A percentile compares a stretch with the other conserved stretches of the same genome.
Conservation (phyloP, 2,329 filamentous ascomycete genomes). For the Gliomastix tumulicola region DNA sequence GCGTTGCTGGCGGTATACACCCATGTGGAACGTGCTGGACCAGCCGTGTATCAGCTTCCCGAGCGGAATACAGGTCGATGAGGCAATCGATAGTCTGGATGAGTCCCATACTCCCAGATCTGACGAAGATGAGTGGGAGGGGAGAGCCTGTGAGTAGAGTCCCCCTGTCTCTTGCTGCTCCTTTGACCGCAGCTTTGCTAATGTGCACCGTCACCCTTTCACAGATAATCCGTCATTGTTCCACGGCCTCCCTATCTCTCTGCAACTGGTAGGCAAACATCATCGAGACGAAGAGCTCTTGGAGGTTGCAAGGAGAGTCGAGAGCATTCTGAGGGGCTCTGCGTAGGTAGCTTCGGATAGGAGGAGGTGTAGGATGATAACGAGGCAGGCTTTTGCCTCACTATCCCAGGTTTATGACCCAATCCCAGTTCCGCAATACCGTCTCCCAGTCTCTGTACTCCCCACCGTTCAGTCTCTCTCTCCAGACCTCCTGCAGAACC, state of each 20-base stretch:
- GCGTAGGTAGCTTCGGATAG: too few relatives aligned
- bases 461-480: conserved; percentile 2
- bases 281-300: conserved; percentile 12
- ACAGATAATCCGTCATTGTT: conserved; percentile 6
- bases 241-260: conserved; percentile 7
- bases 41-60: conserved; percentile 17
- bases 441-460: background rate
- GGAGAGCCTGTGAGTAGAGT: conserved; percentile 1
- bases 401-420: background rate
- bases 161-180: background rate
- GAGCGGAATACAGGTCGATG: conserved; percentile 9
- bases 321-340: background rate
- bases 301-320: conserved; percentile 5
- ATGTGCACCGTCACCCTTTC: too few relatives aligned
- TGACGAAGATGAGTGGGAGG: conserved; percentile 2
- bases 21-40: conserved; percentile 22
- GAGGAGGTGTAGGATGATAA: too few relatives aligned
- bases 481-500: conserved; percentile 5
- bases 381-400: too few relatives aligned
- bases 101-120: conserved; percentile 2
- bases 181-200: background rate
- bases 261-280: conserved; percentile 14
- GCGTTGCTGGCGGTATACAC: conserved; percentile 18
- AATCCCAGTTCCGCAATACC: background rate
- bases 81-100: conserved; percentile 5